Percentiles rank a stretch among this genome's conserved stretches.
These are phyloP conservation scores for Stagonosporopsis vannaccii DNA, from an alignment of 2,329 filamentous ascomycete genomes.

Conservation along the genomic window DNA sequence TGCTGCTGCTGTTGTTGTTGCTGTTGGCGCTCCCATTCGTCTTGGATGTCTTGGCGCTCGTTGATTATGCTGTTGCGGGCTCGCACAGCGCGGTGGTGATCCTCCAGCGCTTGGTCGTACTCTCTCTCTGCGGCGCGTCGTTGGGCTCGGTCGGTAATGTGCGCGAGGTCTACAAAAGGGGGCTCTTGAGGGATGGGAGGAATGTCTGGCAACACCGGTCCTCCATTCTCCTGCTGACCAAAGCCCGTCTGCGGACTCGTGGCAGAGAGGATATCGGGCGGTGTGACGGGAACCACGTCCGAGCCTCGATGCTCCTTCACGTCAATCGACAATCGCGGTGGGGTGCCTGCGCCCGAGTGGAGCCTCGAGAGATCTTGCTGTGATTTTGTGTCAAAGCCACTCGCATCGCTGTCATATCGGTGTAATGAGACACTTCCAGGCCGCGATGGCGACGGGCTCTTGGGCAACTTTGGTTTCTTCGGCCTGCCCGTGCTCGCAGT, in stretches of 20 bases:
- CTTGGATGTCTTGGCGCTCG: conserved; percentile 67
- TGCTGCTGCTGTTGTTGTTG: conserved; percentile 24
- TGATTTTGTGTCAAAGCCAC: conserved; percentile 19
- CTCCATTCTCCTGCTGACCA: background rate
- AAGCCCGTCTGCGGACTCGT: conserved; percentile 18
- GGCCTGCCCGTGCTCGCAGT: conserved; percentile 78
- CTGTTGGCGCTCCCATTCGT: conserved; percentile 51
- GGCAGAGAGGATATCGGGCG: conserved; percentile 38
- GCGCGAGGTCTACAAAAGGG: conserved; percentile 62
- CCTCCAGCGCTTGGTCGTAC: conserved; percentile 67
- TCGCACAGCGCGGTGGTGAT: conserved; percentile 71
- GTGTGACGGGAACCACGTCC: conserved; percentile 39
- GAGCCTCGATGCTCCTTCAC: conserved; percentile 55
- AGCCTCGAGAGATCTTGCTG: conserved; percentile 11
- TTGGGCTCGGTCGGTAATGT: conserved; percentile 68
- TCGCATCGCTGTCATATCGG: conserved; percentile 14
- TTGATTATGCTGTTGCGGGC: conserved; percentile 70
- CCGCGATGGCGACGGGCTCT: conserved; percentile 29
- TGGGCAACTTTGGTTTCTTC: conserved; percentile 51
- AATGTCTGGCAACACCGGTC: conserved; percentile 54
- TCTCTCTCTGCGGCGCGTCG: conserved; percentile 75
- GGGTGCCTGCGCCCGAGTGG: background rate
- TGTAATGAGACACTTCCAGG: background rate
- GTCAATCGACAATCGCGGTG: conserved; percentile 56
- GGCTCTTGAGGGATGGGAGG: conserved; percentile 63